phyloP scores from a whole-genome alignment of 108 stramenopile species.

The Cyclotella kingstonii region DNA sequence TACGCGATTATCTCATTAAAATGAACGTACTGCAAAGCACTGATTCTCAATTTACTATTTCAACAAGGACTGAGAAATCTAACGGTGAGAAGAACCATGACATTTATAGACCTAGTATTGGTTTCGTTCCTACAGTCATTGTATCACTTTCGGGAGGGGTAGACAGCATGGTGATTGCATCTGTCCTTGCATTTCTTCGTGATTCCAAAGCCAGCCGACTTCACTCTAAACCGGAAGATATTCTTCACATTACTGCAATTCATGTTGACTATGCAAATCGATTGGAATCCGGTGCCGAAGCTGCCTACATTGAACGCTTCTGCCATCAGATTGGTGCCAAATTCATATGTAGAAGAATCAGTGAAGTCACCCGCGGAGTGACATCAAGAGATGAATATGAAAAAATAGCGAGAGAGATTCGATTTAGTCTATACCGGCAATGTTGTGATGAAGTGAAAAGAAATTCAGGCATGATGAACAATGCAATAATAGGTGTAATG shows the following conservation, averaged over 20 bases:
- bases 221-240: conserved; percentile 42
- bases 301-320: conserved; percentile 80
- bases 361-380: conserved; percentile 89
- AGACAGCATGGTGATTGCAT: conserved; percentile 97
- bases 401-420: conserved; percentile 74
- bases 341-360: conserved; percentile 72
- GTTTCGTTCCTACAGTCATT: conserved; percentile 55
- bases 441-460: conserved; percentile 30
- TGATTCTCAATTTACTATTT: conserved; percentile 9
- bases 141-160: conserved; percentile 96
- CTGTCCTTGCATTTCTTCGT: conserved; percentile 66
- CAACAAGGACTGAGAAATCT: conserved; percentile 5
- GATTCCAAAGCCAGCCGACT: conserved; percentile 25
- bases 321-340: conserved; percentile 54
- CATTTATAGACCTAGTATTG: no score
- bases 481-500: conserved; percentile 74
- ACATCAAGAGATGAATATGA: conserved; percentile 95
- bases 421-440: conserved; percentile 84
- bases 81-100: no score
- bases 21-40: conserved; percentile 19
- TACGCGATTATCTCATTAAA: conserved; percentile 50
- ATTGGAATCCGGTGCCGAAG: conserved; percentile 89
- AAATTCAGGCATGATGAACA: conserved; percentile 1
- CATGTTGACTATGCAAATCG: conserved; percentile 98
- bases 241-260: conserved; percentile 54